Evolutionary conservation across 1,284 basidiomycete species (phyloP).

Genomic region (Moesziomyces sp.): DNA sequence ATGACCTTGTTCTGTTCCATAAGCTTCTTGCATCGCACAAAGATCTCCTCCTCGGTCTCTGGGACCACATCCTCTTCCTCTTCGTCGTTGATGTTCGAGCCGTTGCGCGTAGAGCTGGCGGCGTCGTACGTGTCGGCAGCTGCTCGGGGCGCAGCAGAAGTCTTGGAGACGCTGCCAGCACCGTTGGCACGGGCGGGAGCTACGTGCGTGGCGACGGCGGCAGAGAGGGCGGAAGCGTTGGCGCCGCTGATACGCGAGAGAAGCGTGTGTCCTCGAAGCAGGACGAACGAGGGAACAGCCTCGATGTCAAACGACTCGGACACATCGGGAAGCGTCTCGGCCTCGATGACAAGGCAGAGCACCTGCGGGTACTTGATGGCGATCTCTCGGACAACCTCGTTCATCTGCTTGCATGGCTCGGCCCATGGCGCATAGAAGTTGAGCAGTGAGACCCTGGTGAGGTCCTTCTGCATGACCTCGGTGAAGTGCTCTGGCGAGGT

Average conservation of each 20-base stretch:
- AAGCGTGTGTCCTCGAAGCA: conserved; percentile 89
- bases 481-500: conserved; percentile 65
- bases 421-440: conserved; percentile 68
- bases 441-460: conserved; percentile 63
- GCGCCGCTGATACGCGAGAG: conserved; percentile 84
- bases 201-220: conserved; percentile 73
- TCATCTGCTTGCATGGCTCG: conserved; percentile 67
- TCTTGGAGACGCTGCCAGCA: conserved; percentile 52
- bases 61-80: conserved; percentile 49
- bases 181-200: conserved; percentile 67
- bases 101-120: conserved; percentile 23
- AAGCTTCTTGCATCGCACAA: conserved; percentile 74
- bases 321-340: conserved; percentile 86
- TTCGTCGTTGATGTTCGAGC: conserved; percentile 30
- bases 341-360: conserved; percentile 87
- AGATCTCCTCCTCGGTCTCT: conserved; percentile 78
- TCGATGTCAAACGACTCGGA: conserved; percentile 93
- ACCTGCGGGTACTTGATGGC: conserved; percentile 78
- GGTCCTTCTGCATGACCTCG: conserved; percentile 58
- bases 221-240: conserved; percentile 78
- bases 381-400: conserved; percentile 69
- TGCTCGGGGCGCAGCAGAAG: conserved; percentile 52
- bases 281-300: conserved; percentile 85
- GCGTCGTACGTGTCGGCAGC: conserved; percentile 53
- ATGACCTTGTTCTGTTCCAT: conserved; percentile 79